Conservation (phyloP, 1,284 basidiomycete species). For the Puccinia novopanici region DNA sequence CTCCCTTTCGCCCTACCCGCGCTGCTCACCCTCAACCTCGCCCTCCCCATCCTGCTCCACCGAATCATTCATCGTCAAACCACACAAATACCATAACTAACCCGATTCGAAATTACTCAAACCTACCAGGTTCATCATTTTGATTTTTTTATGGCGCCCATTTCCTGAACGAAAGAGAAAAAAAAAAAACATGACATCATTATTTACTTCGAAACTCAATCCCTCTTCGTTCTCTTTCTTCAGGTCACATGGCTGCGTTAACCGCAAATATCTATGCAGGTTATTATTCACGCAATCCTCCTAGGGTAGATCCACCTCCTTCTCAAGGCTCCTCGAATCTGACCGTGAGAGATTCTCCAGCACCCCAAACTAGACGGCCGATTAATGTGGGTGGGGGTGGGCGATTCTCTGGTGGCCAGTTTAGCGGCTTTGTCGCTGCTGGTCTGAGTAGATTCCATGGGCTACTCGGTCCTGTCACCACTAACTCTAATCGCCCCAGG, state of each 20-base stretch:
- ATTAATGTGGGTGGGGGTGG: conserved; percentile 38
- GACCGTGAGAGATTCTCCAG: conserved; percentile 21
- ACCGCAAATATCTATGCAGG: conserved; percentile 31
- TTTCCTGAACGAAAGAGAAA: background rate
- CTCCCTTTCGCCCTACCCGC: background rate
- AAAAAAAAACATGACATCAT: background rate
- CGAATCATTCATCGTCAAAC: background rate
- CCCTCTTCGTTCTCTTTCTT: background rate
- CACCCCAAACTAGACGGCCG: conserved; percentile 25
- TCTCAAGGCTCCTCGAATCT: conserved; percentile 30
- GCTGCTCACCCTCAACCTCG: background rate
- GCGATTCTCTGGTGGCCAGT: conserved; percentile 31
- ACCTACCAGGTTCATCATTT: conserved; percentile 1
- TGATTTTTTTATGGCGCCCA: background rate
- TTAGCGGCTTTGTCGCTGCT: conserved; percentile 29
- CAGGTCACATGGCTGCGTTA: conserved; percentile 19
- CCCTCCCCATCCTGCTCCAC: background rate
- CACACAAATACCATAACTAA: background rate
- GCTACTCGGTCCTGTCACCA: background rate
- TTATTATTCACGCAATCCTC: background rate
- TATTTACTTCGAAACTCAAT: background rate
- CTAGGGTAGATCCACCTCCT: conserved; percentile 13
- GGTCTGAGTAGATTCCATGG: conserved; percentile 8
- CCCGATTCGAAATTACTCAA: background rate
- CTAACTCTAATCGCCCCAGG: background rate